Evolutionary conservation across 345 rosid species (phyloP).

Genomic region (Eucalyptus curtisii): DNA sequence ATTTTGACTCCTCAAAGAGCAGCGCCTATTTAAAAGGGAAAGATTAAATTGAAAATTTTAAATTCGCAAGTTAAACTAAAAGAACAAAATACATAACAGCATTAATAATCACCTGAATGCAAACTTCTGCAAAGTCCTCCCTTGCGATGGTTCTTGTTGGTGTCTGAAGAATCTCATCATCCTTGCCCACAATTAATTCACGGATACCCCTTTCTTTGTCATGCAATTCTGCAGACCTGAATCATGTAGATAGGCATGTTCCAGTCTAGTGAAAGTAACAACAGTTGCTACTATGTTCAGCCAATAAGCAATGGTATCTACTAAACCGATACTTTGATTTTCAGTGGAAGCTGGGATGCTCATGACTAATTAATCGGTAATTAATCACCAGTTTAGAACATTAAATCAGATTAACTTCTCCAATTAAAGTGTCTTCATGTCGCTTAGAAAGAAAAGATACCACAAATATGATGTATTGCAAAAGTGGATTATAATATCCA

Average conservation of each 20-base stretch:
- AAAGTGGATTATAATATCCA: neutral
- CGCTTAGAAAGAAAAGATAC: neutral
- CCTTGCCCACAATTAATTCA: slow-evolving; percentile 73
- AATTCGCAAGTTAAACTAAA: neutral
- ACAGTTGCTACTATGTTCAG: neutral
- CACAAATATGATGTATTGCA: neutral
- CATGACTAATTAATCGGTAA: neutral
- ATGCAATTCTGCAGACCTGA: slow-evolving; percentile 92
- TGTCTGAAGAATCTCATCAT: slow-evolving; percentile 89
- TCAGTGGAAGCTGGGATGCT: neutral
- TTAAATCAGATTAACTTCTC: neutral
- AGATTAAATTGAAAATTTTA: neutral
- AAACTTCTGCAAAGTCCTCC: slow-evolving; percentile 84
- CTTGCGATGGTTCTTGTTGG: slow-evolving; percentile 65
- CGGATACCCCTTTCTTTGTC: slow-evolving; percentile 81
- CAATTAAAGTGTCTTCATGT: neutral
- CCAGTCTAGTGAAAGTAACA: neutral
- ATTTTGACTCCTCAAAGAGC: slow-evolving; percentile 59
- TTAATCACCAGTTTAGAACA: neutral
- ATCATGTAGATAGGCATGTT: neutral
- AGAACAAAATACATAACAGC: neutral
- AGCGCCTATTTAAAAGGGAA: slow-evolving; percentile 40
- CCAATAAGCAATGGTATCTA: neutral
- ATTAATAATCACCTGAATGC: slow-evolving; percentile 52
- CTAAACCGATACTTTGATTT: neutral